Base-by-base conservation (phyloP, 192 early-diverging fungal species). In the Entomortierella chlamydospora region DNA sequence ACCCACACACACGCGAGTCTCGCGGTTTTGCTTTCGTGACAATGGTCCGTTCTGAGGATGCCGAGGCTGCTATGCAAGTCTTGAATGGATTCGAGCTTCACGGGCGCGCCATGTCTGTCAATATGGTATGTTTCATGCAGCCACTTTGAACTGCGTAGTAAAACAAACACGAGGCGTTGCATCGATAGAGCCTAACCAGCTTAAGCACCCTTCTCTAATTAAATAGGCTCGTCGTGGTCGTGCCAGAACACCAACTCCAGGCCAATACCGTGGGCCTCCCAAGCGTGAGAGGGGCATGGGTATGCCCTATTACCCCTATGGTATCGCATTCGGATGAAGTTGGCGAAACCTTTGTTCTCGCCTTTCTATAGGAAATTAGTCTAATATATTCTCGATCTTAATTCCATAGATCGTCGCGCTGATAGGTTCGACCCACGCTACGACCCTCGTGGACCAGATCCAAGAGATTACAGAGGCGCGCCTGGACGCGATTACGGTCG, bases 11-110 rank as follows among this genome's bases (percentile, higher is more conserved):
- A n/a, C 84, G 86, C 30, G 92, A 93, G 57, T 95, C 94, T 39
- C 91, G 94, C 69, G 95, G 95, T 22, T 97, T 95, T 83, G 96
- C 94, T 2, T 97, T 98, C 73, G 92, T 96, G 54, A 92, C 88
- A 53, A 91, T 90, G 84, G 83, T 83, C 37, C 84, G 82, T 47
- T 31, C 77, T 31, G 90, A 90, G 17, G 88, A 89, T 43, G 95
- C 95, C 58, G 86, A 93, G 20, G 81, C 82, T 34, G 94, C 95
- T 51, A 88, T 93, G 61, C 72, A 87, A 18, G 87, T 72, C 42
- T 76, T 93, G 57, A 88, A 87, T 83, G 88, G 87, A 41, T 85
- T 88, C 64, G 91, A 93, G 49, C 82, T 97, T 45, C 90, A 95
- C 65, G 95, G 93, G 28, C 94, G 96, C 53, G 68, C 82, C 22